Evolutionary conservation across 2,329 filamentous ascomycete species (phyloP).

Genomic region (Diaporthe sp.): DNA sequence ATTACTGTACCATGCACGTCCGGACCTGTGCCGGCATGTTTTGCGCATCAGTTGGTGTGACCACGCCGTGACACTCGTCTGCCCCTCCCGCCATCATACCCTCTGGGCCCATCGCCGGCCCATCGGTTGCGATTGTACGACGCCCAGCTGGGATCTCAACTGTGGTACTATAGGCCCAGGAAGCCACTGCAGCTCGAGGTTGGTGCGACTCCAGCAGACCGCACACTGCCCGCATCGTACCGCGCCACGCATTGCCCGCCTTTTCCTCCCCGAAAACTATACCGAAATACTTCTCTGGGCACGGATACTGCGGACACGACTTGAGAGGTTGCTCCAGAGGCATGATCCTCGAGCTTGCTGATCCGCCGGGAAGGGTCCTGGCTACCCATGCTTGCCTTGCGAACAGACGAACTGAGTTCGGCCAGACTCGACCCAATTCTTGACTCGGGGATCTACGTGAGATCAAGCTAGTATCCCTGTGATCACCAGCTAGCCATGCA

Average conservation of each 20-base stretch:
- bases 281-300: neutral
- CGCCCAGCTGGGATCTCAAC: constrained; percentile 20
- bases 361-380: constrained; percentile 17
- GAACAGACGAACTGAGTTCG: constrained; percentile 33
- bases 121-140: constrained; percentile 16
- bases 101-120: constrained; percentile 11
- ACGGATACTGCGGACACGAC: constrained; percentile 17
- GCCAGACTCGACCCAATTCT: constrained; percentile 31
- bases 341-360: constrained; percentile 31
- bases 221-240: neutral
- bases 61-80: constrained; percentile 26
- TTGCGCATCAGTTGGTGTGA: constrained; percentile 32
- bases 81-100: constrained; percentile 17
- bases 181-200: constrained; percentile 9
- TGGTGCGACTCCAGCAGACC: constrained; percentile 12
- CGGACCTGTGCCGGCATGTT: constrained; percentile 36
- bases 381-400: constrained; percentile 32
- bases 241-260: neutral
- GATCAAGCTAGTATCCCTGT: constrained; percentile 34
- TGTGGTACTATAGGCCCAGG: constrained; percentile 20
- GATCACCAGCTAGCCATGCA: constrained; percentile 25
- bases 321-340: neutral
- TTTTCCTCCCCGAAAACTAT: neutral
- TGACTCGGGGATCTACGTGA: constrained; percentile 34
- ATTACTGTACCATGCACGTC: constrained; percentile 19